Evolutionary conservation across 495 filamentous ascomycete species (phyloP), one percentile per base, ranked within the genome.

Genomic region (Penicillium alfredii): DNA sequence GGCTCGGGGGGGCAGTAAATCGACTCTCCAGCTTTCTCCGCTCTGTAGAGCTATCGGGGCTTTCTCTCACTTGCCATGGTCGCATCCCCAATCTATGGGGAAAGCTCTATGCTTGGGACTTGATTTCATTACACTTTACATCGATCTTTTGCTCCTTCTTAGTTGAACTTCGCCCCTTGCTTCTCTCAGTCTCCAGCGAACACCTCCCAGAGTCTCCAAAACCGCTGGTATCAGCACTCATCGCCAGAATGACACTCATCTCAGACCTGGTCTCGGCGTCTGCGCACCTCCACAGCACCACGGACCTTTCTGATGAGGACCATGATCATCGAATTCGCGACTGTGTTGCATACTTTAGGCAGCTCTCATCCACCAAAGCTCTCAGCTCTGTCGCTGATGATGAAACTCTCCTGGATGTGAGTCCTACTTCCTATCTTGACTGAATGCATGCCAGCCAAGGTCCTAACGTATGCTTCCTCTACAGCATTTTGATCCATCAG

Each of bases 401-500:
- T 9, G 36, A 49, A 3, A 46, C 40, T 26, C 13, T 62, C 2
- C 31, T 64, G 10, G 47, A 63, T 41, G 64, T 65, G 44, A 57
- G 63, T 25, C 8, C 8, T 31, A 17, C 20, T 8, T 24, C 31
- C 9, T 21, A 10, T 5, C 3, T 21, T 16, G 7, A 17, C 20
- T n/a, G 11, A 25, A 9, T n/a, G n/a, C n/a, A n/a, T n/a, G n/a
- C n/a, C n/a, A n/a, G n/a, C n/a, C n/a, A n/a, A n/a, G n/a, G n/a
- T n/a, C n/a, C 28, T 41, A 23, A 47, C 7, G 21, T 30, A 34
- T 26, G 13, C 21, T n/a, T 22, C 12, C 30, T 27, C 13, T 21
- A 4, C 28, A 73, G 69, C 45, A 53, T 15, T 45, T 74, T 21
- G 56, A 68, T 38, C 66, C 71, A 11, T 51, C 55, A 7, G 48